Conservation (phyloP, 2,329 filamentous ascomycete species). For the Fusarium anthophilum region DNA sequence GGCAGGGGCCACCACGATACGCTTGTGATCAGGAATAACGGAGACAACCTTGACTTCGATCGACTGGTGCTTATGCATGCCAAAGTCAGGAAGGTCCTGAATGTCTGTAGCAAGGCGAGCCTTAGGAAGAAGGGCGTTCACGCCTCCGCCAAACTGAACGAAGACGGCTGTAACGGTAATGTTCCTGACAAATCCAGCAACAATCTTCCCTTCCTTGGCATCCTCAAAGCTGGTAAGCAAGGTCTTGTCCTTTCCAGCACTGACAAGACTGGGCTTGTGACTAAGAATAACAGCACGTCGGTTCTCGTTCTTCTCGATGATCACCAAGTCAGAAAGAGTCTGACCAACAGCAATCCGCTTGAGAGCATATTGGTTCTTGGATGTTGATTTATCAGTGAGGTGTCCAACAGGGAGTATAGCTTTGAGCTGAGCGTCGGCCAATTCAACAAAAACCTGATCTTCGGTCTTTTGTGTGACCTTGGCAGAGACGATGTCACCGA, state of each 20-base stretch:
- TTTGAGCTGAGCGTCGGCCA: conserved; percentile 77
- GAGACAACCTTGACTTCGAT: conserved; percentile 77
- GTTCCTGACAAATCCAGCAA: conserved; percentile 85
- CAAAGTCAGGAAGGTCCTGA: conserved; percentile 76
- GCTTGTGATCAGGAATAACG: conserved; percentile 73
- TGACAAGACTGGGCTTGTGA: conserved; percentile 83
- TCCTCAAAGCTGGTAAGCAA: conserved; percentile 79
- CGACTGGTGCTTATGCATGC: conserved; percentile 79
- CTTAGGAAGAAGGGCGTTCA: conserved; percentile 84
- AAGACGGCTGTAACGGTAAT: conserved; percentile 85
- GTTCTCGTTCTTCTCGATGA: conserved; percentile 85
- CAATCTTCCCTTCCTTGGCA: conserved; percentile 72
- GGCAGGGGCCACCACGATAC: conserved; percentile 68
- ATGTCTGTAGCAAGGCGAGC: conserved; percentile 78
- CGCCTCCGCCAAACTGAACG: conserved; percentile 82
- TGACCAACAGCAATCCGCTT: conserved; percentile 88
- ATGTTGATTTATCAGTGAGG: conserved; percentile 82
- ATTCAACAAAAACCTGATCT: conserved; percentile 79
- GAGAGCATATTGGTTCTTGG: conserved; percentile 79
- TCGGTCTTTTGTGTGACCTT: conserved; percentile 84
- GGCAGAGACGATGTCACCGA: conserved; percentile 80
- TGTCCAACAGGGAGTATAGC: conserved; percentile 81
- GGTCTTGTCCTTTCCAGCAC: conserved; percentile 75
- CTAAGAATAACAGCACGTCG: conserved; percentile 80
- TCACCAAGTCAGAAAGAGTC: conserved; percentile 80